These are phyloP conservation scores for Yamadazyma paraphyllophila DNA, from an alignment of 805 yeast genomes.

Conservation along the genomic window DNA sequence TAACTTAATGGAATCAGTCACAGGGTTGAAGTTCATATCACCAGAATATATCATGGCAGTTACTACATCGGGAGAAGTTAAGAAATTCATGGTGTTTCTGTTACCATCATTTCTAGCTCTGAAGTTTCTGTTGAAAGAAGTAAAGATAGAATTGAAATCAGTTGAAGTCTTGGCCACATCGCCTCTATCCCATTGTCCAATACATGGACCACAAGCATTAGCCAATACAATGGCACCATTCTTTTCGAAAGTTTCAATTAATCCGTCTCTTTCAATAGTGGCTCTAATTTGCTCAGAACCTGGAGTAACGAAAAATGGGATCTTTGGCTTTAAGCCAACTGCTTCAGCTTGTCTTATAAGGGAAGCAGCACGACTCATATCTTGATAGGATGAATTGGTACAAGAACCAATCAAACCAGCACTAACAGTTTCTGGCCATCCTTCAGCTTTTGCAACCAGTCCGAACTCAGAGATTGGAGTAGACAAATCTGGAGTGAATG, in stretches of 20 bases:
- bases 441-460: conserved; percentile 62
- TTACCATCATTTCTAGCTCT: conserved; percentile 98
- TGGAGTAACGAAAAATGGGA: conserved; percentile 93
- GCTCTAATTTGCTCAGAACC: conserved; percentile 99
- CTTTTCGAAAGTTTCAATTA: conserved; percentile 72
- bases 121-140: conserved; percentile 97
- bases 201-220: conserved; percentile 99
- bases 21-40: conserved; percentile 86
- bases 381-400: conserved; percentile 97
- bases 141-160: conserved; percentile 84
- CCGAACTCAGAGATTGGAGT: conserved; percentile 87
- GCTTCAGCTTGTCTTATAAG: conserved; percentile 82
- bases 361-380: conserved; percentile 94
- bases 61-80: conserved; percentile 98
- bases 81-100: conserved; percentile 94
- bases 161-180: conserved; percentile 64
- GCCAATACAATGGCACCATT: conserved; percentile 93
- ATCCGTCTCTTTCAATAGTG: conserved; percentile 93
- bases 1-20: conserved; percentile 76
- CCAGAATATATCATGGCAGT: conserved; percentile 97
- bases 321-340: conserved; percentile 85
- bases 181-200: conserved; percentile 98
- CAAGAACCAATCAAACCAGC: conserved; percentile 98
- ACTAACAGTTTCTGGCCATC: conserved; percentile 83
- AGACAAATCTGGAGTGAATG: conserved; percentile 96